Base-by-base conservation (phyloP, 2,329 filamentous ascomycete species). In the Parafenestella ontariensis region DNA sequence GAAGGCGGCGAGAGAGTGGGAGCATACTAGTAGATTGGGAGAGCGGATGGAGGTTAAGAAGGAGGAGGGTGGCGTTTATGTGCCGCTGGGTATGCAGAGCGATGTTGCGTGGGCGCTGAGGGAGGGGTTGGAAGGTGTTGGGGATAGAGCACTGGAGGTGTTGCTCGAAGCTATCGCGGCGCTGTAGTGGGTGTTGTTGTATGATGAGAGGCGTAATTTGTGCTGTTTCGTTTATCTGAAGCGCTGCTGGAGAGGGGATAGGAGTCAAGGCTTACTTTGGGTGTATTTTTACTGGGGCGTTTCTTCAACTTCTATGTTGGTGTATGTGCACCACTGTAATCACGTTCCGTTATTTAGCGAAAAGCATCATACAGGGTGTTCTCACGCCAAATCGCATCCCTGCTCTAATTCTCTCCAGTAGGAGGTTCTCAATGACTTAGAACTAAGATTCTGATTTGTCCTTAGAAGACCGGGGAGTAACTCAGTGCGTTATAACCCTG, bases 1-100 rank as follows among this genome's bases (percentile, higher is more conserved):
- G 76, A 85, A 88, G 20, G 95, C 95, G 5, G 95, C 95, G 1
- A 87, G 83, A 64, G 91, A 92, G 68, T 98, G 95, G 92, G 95
- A 99, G 78, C 92, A 97, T 75, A 98, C 95, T 0, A 94, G 90
- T 64, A 83, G 92, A 18, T 82, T 98, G 58, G 95, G 92, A 76
- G 92, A 96, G 75, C 93, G 90, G 54, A 80, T 97, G 56, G 92
- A 96, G 66, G 87, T 87, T 65, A 90, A 89, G 13, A 76, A 76
- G 58, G 77, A 76, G 23, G 91, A 88, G 73, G 87, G 87, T 18
- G 89, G 89, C 5, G 90, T 89, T 43, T 93, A 93, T 68, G 86
- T 98, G 52, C 92, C 92, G 0, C 78, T 98, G 15, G 94, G 94
- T 0, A 78, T 96, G 65, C 84, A 95, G 73, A 98, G 94, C 71